phyloP scores from a whole-genome alignment of 441 rosid genomes.

The Gossypium laxum region DNA sequence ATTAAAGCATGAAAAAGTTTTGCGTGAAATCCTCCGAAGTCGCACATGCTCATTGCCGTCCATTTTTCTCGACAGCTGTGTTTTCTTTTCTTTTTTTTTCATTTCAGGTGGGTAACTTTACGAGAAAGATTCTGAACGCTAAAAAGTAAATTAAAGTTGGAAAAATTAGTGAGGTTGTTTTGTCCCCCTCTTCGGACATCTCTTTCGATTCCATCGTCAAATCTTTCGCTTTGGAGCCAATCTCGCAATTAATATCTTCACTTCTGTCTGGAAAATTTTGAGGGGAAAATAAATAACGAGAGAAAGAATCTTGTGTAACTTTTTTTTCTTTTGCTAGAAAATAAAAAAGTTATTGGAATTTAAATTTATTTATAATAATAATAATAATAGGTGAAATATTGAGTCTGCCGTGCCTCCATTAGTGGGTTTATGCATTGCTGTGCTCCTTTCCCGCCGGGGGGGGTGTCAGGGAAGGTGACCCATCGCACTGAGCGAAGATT shows the following conservation, averaged over 20 bases:
- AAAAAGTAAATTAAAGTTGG: not conserved
- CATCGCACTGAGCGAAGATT: no score
- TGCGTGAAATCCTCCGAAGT: slow-evolving; percentile 11
- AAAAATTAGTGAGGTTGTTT: not conserved
- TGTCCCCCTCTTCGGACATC: not conserved
- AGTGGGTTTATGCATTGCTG: no score
- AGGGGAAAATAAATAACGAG: not conserved
- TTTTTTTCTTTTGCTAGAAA: not conserved
- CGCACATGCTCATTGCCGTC: slow-evolving; percentile 20
- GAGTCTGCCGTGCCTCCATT: no score
- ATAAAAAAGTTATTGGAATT: not conserved
- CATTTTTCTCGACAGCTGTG: slow-evolving; percentile 11
- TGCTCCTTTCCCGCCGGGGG: no score
- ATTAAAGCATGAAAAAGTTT: not conserved
- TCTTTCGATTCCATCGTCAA: not conserved
- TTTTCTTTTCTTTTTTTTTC: not conserved
- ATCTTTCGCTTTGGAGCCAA: not conserved
- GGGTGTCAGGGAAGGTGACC: no score
- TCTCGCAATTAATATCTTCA: not conserved
- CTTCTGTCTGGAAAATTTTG: not conserved
- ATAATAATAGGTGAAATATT: no score
- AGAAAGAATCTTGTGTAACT: not conserved
- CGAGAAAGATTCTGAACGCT: not conserved
- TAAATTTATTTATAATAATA: no score
- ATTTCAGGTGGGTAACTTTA: not conserved